Evolutionary conservation across 345 rosid species (phyloP), one percentile per base, ranked within the genome.

Genomic region (Citrus sp.): DNA sequence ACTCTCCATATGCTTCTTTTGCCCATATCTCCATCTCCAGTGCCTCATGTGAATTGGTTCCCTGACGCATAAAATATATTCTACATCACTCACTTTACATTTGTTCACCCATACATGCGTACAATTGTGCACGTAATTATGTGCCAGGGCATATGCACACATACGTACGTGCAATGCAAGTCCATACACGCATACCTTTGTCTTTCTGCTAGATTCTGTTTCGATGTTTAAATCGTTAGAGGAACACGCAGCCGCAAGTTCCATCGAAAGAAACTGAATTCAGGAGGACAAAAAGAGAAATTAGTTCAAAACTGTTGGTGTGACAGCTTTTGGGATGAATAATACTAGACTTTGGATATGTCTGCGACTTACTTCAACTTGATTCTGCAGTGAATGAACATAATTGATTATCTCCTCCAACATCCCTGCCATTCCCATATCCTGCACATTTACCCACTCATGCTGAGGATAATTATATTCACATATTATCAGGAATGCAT

Each of bases 341-440:
- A 46, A 58, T 59, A 4, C n/a, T 25, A 22, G n/a, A 66, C 51
- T 75, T 27, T 4, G 70, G 69, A 19, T n/a, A 28, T 64, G 22
- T 27, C 0, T 42, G 32, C 25, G 28, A 49, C 76, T 84, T 62
- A 89, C 94, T 87, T 91, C 94, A 64, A 91, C 90, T 78, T 91
- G 94, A 75, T 87, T 86, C 82, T 91, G 90, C 67, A 91, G 77
- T 7, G 94, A 89, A 75, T 86, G 94, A n/a, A 91, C 89, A 78
- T 91, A 91, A 75, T 83, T 91, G 63, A 87, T 91, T 9, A 89
- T 91, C 70, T 87, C 94, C 58, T 89, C 94, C 68, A 91, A 64
- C 92, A 87, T 89, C 70, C 87, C 88, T 9, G 94, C 89, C 94
- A 91, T 85, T 40, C 94, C 94, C 92, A 89, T 89, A 6, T 88